Percentiles rank a stretch among this genome's conserved stretches.
Conservation (phyloP, 805 yeast genomes). For the Saccharomycopsis fermentans region DNA sequence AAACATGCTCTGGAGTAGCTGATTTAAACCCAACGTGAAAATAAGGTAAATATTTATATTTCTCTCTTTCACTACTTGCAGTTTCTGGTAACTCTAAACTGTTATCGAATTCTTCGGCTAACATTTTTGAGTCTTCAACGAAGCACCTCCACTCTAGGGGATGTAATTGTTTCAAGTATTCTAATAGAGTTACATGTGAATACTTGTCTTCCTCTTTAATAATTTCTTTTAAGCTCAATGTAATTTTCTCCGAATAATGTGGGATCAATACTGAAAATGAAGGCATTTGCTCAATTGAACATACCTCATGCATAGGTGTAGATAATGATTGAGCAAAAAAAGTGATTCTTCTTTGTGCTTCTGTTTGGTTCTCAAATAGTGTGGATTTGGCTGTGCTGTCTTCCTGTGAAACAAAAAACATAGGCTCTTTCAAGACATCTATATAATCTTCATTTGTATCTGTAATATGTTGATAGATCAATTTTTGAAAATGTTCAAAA, state of each 20-base stretch:
- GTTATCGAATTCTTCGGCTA: constrained; percentile 40
- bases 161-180: constrained; percentile 56
- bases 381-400: constrained; percentile 56
- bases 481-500: constrained; percentile 57
- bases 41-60: constrained; percentile 44
- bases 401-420: constrained; percentile 73
- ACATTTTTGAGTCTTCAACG: constrained; percentile 52
- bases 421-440: constrained; percentile 52
- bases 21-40: constrained; percentile 56
- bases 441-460: constrained; percentile 30
- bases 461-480: constrained; percentile 45
- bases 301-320: constrained; percentile 72
- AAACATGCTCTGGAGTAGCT: constrained; percentile 45
- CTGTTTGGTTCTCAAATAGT: constrained; percentile 52
- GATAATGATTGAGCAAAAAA: constrained; percentile 86
- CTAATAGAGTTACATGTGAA: constrained; percentile 53
- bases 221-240: constrained; percentile 65
- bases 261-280: constrained; percentile 78
- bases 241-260: constrained; percentile 76
- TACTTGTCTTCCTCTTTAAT: constrained; percentile 62
- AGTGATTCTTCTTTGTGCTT: constrained; percentile 74
- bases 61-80: constrained; percentile 23
- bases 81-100: constrained; percentile 14
- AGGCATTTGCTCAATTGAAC: constrained; percentile 62
- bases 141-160: constrained; percentile 63